Percentiles rank a stretch among this genome's conserved stretches.
Conservation (phyloP, 202 grass and related monocot species). For the Panicum hallii region DNA sequence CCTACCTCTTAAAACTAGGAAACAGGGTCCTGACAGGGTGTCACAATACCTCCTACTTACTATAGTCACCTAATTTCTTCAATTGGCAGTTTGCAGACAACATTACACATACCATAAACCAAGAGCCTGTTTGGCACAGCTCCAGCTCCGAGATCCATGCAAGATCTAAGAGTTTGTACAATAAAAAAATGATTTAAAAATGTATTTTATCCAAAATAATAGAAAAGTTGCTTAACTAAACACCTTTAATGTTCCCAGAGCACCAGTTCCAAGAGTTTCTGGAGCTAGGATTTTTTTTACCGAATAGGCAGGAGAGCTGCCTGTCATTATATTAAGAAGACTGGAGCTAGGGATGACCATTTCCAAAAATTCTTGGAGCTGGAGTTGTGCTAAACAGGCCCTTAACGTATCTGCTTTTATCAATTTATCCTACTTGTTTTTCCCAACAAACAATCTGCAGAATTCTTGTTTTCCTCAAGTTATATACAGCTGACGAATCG, state of each 20-base stretch:
- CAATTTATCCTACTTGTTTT: neutral
- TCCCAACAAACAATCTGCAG: neutral
- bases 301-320: neutral
- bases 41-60: neutral
- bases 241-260: neutral
- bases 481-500: neutral
- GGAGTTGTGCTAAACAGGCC: neutral
- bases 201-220: neutral
- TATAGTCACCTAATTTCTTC: neutral
- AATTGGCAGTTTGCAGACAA: neutral
- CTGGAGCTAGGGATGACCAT: neutral
- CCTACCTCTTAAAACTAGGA: neutral
- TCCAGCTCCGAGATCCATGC: neutral
- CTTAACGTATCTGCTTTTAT: neutral
- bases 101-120: neutral
- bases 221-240: neutral
- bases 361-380: neutral
- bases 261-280: neutral
- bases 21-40: neutral
- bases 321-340: neutral
- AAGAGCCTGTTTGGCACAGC: neutral
- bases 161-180: neutral
- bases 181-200: neutral
- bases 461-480: neutral
- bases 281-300: neutral